Evolutionary conservation across 768 basidiomycete genomes (phyloP).

Genomic region (Tylopilus plumbeoviolaceoides): DNA sequence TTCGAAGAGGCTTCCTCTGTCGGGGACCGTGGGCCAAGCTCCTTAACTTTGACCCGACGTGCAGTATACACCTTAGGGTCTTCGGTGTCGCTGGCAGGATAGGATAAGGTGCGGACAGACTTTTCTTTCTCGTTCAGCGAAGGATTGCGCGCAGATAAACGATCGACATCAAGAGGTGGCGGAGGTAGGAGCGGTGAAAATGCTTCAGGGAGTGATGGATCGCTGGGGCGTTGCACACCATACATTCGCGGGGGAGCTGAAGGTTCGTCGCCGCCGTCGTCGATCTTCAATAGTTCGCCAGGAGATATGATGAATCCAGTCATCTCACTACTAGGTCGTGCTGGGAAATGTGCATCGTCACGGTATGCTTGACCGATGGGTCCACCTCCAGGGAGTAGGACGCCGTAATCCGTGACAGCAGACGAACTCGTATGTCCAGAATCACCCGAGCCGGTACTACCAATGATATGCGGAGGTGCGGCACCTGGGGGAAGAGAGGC

Average conservation of each 20-base stretch:
- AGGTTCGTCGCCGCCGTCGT: conserved; percentile 33
- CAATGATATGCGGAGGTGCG: conserved; percentile 33
- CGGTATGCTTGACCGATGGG: conserved; percentile 32
- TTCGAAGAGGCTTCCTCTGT: conserved; percentile 14
- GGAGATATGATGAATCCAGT: conserved; percentile 36
- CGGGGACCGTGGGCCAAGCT: conserved; percentile 26
- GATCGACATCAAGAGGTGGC: conserved; percentile 34
- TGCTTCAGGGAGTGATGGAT: conserved; percentile 24
- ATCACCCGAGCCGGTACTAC: conserved; percentile 37
- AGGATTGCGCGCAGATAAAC: conserved; percentile 21
- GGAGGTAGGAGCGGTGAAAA: conserved; percentile 38
- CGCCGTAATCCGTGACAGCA: conserved; percentile 33
- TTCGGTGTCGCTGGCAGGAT: conserved; percentile 31
- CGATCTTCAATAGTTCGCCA: conserved; percentile 32
- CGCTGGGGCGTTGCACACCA: conserved; percentile 16
- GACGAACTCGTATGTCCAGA: conserved; percentile 41
- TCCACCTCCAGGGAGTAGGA: conserved; percentile 29
- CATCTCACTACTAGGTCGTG: conserved; percentile 31
- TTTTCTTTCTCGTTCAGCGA: conserved; percentile 33
- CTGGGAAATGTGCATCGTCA: conserved; percentile 19
- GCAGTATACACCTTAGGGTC: conserved; percentile 33
- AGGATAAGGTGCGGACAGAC: conserved; percentile 30
- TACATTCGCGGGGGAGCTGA: conserved; percentile 29
- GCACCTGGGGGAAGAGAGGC: conserved; percentile 31
- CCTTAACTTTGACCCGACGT: conserved; percentile 38